Percentiles rank a stretch among this genome's conserved stretches.
Evolutionary conservation across 2,329 filamentous ascomycete species (phyloP).

Genomic region (Aureobasidium musti): DNA sequence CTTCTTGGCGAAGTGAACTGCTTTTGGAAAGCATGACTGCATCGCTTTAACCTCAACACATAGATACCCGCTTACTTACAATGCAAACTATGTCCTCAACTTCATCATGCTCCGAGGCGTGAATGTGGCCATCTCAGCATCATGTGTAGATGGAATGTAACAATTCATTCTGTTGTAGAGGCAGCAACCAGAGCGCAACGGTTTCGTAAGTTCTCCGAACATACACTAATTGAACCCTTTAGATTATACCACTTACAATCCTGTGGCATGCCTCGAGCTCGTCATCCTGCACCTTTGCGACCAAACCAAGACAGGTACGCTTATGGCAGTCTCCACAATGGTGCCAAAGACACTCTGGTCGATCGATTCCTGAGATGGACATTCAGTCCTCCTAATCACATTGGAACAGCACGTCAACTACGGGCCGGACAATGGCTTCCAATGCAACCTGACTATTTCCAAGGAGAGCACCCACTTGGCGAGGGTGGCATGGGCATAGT

Average conservation of each 20-base stretch:
- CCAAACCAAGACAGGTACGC: background rate
- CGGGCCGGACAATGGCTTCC: background rate
- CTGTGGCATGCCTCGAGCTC: background rate
- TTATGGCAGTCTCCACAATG: background rate
- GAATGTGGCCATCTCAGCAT: background rate
- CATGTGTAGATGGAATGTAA: background rate
- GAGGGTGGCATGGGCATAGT: constrained; percentile 2
- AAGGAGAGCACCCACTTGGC: constrained; percentile 10
- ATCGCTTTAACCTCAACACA: too few species aligned
- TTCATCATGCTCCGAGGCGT: background rate
- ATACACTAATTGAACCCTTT: background rate
- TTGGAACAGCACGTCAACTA: background rate
- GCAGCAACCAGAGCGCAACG: background rate
- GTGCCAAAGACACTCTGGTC: background rate
- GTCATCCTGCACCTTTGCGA: background rate
- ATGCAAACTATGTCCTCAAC: background rate
- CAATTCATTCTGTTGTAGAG: background rate
- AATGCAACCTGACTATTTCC: background rate
- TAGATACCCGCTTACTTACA: too few species aligned
- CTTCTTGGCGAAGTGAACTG: constrained; percentile 73
- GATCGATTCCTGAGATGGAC: background rate
- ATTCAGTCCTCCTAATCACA: background rate
- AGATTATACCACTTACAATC: background rate
- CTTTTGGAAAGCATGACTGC: constrained; percentile 1
- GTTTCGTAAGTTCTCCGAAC: background rate